Percentiles rank a stretch among this genome's conserved stretches.
Evolutionary conservation across 2,329 filamentous ascomycete genomes (phyloP).

Genomic region (Pseudogymnoascus sp.): DNA sequence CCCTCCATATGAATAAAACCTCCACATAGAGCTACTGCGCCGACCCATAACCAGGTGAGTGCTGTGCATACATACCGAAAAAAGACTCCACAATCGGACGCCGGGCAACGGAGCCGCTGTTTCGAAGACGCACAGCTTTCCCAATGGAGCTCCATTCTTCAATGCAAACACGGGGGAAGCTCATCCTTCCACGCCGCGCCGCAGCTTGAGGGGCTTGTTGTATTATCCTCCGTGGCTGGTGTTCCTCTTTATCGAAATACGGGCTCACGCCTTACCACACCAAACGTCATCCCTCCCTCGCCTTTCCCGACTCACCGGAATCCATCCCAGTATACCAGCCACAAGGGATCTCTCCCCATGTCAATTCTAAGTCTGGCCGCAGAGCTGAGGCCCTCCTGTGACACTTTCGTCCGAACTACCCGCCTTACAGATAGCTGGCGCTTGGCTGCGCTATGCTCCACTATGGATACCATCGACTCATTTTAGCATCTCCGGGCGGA

Average conservation of each 20-base stretch:
- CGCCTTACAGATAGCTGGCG: background rate
- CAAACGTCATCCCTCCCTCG: background rate
- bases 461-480: constrained; percentile 2
- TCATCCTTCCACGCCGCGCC: background rate
- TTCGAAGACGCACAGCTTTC: constrained; percentile 1
- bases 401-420: constrained; percentile 8
- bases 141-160: constrained; percentile 7
- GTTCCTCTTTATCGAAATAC: background rate
- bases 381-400: constrained; percentile 6
- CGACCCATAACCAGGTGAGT: background rate
- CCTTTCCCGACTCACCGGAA: background rate
- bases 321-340: background rate
- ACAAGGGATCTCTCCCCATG: background rate
- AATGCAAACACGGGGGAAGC: background rate
- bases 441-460: background rate
- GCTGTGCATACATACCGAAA: constrained; percentile 1
- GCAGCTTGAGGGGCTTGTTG: background rate
- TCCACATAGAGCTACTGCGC: constrained; percentile 5
- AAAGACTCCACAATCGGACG: constrained; percentile 6
- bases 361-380: background rate
- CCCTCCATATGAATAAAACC: background rate
- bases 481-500: background rate
- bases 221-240: background rate
- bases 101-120: background rate
- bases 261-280: constrained; percentile 1